Base-by-base conservation (phyloP, 495 filamentous ascomycete genomes). In the Talaromyces liani region DNA sequence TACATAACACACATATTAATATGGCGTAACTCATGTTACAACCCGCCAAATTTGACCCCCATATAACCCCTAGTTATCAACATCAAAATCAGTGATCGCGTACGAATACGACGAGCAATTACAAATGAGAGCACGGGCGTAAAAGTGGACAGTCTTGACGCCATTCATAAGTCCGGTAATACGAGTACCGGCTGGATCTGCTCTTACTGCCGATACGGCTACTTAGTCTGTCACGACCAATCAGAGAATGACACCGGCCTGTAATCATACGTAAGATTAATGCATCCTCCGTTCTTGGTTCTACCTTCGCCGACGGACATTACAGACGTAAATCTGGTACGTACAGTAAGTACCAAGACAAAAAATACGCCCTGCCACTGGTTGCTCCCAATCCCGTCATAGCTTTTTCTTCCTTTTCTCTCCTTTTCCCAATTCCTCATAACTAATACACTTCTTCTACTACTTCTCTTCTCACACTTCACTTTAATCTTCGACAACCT, bases 351-450 rank as follows among this genome's bases (percentile, higher is more conserved):
- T 24, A 24, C 22, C 22, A 24, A 24, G 22, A 24, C 1, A 14
- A 14, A 56, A 27, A 56, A 14, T 29, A 18, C 53, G 53, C 20
- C 53, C 51, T 55, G 51, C 51, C 51, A 29, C 18, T 39, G 34
- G 34, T 39, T 41, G 36, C 36, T 41, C 49, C 18, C 10, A 24
- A 54, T 24, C 49, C 53, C 53, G 53, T 56, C 53, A 56, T 56
- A 56, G 53, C 53, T 56, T 56, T 56, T 56, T 29, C 27, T 56
- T 56, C 27, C 24, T 56, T 56, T 56, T 16, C 24, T 56, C 53
- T 56, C 53, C 53, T 56, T 29, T 56, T 56, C 53, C 27, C 53
- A 56, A n/a, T n/a, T 56, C 22, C 22, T 29, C 9, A 12, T n/a
- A 14, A 27, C 16, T 12, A 56, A 27, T 56, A 56, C 22, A 6